Percentiles rank a stretch among this genome's conserved stretches.
Evolutionary conservation across 1,284 basidiomycete species (phyloP).

Genomic region (Cutaneotrichosporon sp.): DNA sequence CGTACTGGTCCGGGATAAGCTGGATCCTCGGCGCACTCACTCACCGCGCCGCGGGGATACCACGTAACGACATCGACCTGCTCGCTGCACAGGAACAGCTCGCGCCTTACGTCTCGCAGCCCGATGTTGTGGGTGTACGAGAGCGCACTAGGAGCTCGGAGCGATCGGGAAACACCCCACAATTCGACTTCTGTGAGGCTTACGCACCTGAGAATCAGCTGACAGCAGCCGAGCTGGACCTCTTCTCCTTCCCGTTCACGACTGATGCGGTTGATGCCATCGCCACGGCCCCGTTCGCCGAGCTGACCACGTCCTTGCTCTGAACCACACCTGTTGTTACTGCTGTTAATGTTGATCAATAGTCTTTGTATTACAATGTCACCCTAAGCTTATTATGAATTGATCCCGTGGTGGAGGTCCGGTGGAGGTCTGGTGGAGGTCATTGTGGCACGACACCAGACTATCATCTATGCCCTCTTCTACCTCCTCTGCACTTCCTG

Average conservation of each 20-base stretch:
- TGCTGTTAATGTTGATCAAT: no score
- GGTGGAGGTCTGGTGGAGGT: no score
- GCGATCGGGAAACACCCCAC: background rate
- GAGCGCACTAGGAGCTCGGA: no score
- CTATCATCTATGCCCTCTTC: no score
- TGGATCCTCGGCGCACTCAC: constrained; percentile 32
- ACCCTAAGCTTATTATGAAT: no score
- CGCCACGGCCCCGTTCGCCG: background rate
- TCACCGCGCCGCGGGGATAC: constrained; percentile 31
- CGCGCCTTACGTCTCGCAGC: constrained; percentile 6
- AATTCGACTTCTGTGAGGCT: constrained; percentile 1
- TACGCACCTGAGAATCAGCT: no score
- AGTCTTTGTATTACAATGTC: no score
- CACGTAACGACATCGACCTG: constrained; percentile 30
- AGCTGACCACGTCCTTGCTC: no score
- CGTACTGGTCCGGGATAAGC: constrained; percentile 32
- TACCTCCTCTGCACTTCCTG: no score
- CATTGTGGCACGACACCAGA: no score
- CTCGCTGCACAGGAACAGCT: constrained; percentile 28
- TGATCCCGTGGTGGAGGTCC: no score
- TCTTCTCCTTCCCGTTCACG: background rate
- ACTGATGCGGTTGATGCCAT: background rate
- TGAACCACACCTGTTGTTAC: no score
- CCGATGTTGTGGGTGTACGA: background rate
- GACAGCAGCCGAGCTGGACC: background rate